Evolutionary conservation across 805 yeast genomes (phyloP).

Genomic region (Saccharomycopsis vini): DNA sequence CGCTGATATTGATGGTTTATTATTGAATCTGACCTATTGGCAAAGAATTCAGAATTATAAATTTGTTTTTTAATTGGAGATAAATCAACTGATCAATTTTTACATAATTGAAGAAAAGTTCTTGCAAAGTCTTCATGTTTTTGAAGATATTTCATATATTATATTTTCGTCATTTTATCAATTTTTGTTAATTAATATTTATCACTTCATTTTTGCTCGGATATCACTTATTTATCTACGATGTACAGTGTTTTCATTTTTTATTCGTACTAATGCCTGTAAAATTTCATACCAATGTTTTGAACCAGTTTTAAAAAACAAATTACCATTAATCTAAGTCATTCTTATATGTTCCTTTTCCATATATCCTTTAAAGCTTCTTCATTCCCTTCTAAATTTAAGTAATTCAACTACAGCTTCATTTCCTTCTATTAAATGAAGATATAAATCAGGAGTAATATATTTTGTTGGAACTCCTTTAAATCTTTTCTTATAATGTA

Average conservation of each 20-base stretch:
- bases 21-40: not conserved
- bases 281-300: no score
- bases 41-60: slow-evolving; percentile 7
- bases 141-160: not conserved
- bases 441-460: slow-evolving; percentile 9
- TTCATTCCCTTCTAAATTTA: slow-evolving; percentile 2
- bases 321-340: no score
- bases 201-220: no score
- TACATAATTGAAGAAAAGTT: slow-evolving; percentile 14
- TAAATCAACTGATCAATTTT: slow-evolving; percentile 21
- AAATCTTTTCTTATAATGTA: slow-evolving; percentile 8
- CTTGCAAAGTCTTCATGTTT: not conserved
- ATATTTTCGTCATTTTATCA: no score
- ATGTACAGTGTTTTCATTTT: no score
- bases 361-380: not conserved
- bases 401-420: slow-evolving; percentile 1
- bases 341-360: not conserved
- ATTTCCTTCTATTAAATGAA: slow-evolving; percentile 1
- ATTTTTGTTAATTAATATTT: no score
- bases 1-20: not conserved
- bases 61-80: slow-evolving; percentile 5
- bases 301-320: no score
- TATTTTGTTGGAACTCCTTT: slow-evolving; percentile 6
- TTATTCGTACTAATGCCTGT: no score
- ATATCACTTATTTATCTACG: no score